Conservation (phyloP, 805 yeast genomes). For the Naumovozyma castellii region DNA sequence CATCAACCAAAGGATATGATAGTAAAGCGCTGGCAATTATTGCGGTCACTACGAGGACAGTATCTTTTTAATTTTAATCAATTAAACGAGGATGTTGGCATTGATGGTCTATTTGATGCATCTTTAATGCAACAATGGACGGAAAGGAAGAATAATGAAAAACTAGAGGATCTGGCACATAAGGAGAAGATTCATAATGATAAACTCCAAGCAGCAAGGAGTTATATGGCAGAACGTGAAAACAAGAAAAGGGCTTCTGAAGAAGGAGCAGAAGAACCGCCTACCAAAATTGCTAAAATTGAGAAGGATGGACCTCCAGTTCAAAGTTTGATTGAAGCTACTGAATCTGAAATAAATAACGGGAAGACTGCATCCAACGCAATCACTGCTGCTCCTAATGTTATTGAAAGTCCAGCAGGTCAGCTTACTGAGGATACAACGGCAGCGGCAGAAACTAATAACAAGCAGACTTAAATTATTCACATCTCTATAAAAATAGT, state of each 20-base stretch:
- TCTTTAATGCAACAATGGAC: conserved; percentile 12
- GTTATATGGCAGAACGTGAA: conserved; percentile 9
- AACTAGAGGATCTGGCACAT: conserved; percentile 7
- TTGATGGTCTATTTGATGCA: conserved; percentile 33
- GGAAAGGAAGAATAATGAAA: conserved; percentile 4
- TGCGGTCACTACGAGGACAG: conserved; percentile 34
- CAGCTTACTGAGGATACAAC: too few relatives aligned
- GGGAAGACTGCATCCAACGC: too few relatives aligned
- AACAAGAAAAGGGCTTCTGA: conserved; percentile 11
- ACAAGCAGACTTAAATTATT: too few relatives aligned
- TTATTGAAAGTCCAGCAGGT: too few relatives aligned
- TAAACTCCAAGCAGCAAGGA: conserved; percentile 17
- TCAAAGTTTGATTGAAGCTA: too few relatives aligned
- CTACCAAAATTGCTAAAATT: conserved; percentile 7
- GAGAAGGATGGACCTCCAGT: not conserved
- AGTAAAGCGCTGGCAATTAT: conserved; percentile 35
- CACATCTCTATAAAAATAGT: too few relatives aligned
- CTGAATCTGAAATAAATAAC: too few relatives aligned
- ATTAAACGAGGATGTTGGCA: conserved; percentile 30
- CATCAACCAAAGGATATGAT: conserved; percentile 7
- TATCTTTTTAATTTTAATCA: conserved; percentile 31
- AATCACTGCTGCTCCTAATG: too few relatives aligned
- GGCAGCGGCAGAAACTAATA: too few relatives aligned
- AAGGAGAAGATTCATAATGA: conserved; percentile 12
- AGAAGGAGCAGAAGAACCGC: conserved; percentile 5